Conservation (phyloP, 169 alveolate genomes). For the Besnoitia besnoiti region DNA sequence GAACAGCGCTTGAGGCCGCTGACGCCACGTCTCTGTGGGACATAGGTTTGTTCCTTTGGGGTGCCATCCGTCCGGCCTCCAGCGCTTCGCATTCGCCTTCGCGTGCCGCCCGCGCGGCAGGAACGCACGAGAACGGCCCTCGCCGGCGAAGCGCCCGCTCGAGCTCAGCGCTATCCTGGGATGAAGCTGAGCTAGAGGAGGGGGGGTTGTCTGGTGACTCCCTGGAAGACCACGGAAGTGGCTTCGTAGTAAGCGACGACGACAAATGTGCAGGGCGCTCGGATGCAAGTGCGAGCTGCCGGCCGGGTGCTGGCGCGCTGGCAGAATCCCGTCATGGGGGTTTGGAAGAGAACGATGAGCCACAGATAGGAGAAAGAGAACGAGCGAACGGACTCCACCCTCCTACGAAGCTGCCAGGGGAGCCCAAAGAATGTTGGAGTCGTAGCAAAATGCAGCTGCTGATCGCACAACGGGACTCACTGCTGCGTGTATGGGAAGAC, state of each 20-base stretch:
- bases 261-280: neutral
- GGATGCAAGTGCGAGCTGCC: no score
- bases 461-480: neutral
- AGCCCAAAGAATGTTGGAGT: no score
- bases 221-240: neutral
- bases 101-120: neutral
- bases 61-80: neutral
- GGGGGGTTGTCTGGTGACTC: neutral
- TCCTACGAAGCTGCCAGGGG: no score
- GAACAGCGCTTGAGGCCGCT: neutral
- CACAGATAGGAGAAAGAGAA: no score
- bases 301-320: no score
- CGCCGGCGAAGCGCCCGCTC: neutral
- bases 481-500: neutral
- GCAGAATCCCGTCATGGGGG: no score
- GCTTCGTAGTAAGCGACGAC: neutral
- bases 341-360: no score
- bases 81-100: no score
- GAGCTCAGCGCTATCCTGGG: neutral
- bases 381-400: no score
- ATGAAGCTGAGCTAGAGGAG: neutral
- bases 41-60: neutral
- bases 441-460: neutral
- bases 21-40: neutral
- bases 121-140: neutral